These are phyloP conservation scores for Penicillium flavigenum DNA, from an alignment of 495 filamentous ascomycete genomes.

Conservation along the genomic window DNA sequence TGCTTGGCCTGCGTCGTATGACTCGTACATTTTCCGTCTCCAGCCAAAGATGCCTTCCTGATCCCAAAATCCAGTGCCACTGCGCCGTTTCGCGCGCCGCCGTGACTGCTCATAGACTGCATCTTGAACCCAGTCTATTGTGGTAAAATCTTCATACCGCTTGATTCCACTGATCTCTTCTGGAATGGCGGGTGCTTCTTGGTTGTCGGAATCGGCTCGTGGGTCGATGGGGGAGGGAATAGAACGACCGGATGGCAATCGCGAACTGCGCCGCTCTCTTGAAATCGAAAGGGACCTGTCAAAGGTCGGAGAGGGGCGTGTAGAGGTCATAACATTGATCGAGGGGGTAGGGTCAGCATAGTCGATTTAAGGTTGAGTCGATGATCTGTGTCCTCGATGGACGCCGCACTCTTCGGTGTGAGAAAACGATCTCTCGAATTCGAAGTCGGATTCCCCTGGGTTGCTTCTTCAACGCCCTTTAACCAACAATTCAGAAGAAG, in stretches of 20 bases:
- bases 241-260: constrained; percentile 72
- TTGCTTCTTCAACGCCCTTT: not conserved
- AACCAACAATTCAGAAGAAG: not conserved
- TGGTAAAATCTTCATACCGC: constrained; percentile 96
- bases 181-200: constrained; percentile 63
- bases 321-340: constrained; percentile 62
- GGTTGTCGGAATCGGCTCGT: constrained; percentile 39
- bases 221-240: constrained; percentile 59
- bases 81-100: constrained; percentile 70
- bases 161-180: constrained; percentile 98
- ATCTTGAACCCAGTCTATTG: constrained; percentile 99
- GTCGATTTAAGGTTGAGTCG: constrained; percentile 22
- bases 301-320: constrained; percentile 57
- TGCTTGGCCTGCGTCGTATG: constrained; percentile 94
- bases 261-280: constrained; percentile 55
- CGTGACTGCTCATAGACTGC: constrained; percentile 85
- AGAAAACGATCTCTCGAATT: not conserved
- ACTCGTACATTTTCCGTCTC: constrained; percentile 78
- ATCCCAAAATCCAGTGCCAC: constrained; percentile 73
- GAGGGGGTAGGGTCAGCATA: constrained; percentile 35
- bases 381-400: constrained; percentile 20
- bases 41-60: constrained; percentile 71
- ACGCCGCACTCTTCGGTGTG: constrained; percentile 9
- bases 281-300: constrained; percentile 56
- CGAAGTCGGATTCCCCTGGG: not conserved